Evolutionary conservation across 2,329 filamentous ascomycete genomes (phyloP).

Genomic region (Onygenales sp.): DNA sequence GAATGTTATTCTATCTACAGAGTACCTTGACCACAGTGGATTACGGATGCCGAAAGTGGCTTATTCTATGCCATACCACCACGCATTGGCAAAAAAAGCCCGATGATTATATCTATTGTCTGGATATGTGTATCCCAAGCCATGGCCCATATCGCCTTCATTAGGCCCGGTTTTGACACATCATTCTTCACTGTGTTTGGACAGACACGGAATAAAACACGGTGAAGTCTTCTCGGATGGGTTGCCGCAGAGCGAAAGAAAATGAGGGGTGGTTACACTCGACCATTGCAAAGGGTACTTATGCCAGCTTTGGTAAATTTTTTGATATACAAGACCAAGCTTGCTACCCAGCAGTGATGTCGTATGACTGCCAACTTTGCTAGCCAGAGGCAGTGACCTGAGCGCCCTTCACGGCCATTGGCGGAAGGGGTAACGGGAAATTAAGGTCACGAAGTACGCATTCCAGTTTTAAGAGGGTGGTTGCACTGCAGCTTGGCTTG

Average conservation of each 20-base stretch:
- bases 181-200: not conserved
- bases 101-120: not conserved
- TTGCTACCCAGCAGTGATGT: not conserved
- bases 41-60: no score
- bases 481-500: not conserved
- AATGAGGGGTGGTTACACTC: not conserved
- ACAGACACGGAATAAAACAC: not conserved
- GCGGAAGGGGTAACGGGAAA: not conserved
- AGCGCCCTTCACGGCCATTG: not conserved
- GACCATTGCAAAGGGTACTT: not conserved
- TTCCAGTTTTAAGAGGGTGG: not conserved
- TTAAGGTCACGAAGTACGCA: not conserved
- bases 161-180: not conserved
- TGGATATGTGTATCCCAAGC: not conserved
- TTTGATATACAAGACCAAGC: not conserved
- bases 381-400: not conserved
- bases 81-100: no score
- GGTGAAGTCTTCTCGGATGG: constrained; percentile 1
- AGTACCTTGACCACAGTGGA: not conserved
- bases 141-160: not conserved
- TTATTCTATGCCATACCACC: no score
- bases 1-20: not conserved
- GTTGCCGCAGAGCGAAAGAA: not conserved
- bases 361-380: not conserved
- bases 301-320: not conserved